Evolutionary conservation across 345 rosid species (phyloP).

Genomic region (Gossypium thurberi): DNA sequence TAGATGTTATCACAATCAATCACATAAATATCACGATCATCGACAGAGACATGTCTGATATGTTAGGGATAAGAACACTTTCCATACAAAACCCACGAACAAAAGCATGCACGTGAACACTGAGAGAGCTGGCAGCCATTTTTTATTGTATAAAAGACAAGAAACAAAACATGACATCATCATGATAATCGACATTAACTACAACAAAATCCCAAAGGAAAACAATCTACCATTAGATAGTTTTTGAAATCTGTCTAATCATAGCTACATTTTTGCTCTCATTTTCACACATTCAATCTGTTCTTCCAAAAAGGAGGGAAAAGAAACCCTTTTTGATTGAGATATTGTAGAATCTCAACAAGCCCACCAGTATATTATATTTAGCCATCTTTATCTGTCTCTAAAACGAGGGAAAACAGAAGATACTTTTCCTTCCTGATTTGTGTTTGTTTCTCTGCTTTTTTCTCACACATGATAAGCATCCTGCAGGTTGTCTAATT

Average conservation of each 20-base stretch:
- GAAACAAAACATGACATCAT: background rate
- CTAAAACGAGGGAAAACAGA: slow-evolving; percentile 31
- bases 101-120: slow-evolving; percentile 28
- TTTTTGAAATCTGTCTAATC: slow-evolving; percentile 8
- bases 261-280: slow-evolving; percentile 10
- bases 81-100: slow-evolving; percentile 15
- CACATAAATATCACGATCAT: background rate
- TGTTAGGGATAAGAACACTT: background rate
- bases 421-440: slow-evolving; percentile 33
- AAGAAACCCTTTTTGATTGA: background rate
- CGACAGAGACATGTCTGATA: background rate
- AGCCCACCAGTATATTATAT: background rate
- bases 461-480: slow-evolving; percentile 65
- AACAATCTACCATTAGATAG: background rate
- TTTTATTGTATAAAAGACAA: slow-evolving; percentile 9
- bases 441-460: slow-evolving; percentile 41
- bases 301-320: background rate
- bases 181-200: slow-evolving; percentile 1
- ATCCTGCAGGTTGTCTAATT: slow-evolving; percentile 38
- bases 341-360: slow-evolving; percentile 11
- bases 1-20: too few species aligned
- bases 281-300: background rate
- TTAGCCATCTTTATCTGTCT: slow-evolving; percentile 15
- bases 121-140: slow-evolving; percentile 25
- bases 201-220: slow-evolving; percentile 4